Percentiles rank a stretch among this genome's conserved stretches.
Evolutionary conservation across 2,329 filamentous ascomycete genomes (phyloP).

Genomic region (Calcarisporium arbuscula): DNA sequence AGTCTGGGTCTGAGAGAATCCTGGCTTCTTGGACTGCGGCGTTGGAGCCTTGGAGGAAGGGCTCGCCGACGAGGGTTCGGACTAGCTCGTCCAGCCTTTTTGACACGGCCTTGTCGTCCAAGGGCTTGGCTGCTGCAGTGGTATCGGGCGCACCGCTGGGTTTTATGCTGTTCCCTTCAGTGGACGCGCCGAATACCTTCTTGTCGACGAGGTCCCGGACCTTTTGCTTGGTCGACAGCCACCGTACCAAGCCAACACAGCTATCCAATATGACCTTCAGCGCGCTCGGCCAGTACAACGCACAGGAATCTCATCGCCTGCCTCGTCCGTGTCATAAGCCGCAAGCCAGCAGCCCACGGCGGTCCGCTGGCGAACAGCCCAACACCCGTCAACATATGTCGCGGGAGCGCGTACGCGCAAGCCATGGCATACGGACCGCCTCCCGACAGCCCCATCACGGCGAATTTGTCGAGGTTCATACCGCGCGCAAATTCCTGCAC

Average conservation of each 20-base stretch:
- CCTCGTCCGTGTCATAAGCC: slow-evolving; percentile 20
- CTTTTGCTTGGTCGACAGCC: slow-evolving; percentile 8
- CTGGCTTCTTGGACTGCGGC: slow-evolving; percentile 21
- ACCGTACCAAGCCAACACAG: slow-evolving; percentile 1
- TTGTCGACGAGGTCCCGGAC: background rate
- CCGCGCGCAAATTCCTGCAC: slow-evolving; percentile 21
- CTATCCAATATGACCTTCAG: slow-evolving; percentile 12
- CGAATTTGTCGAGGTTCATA: slow-evolving; percentile 19
- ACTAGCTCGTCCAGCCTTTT: background rate
- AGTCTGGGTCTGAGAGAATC: slow-evolving; percentile 20
- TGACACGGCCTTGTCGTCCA: slow-evolving; percentile 3
- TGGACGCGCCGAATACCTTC: too few relatives aligned
- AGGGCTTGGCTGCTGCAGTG: too few relatives aligned
- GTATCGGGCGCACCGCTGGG: too few relatives aligned
- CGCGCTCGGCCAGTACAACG: slow-evolving; percentile 15
- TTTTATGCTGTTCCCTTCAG: too few relatives aligned
- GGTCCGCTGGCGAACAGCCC: slow-evolving; percentile 29
- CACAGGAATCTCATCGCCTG: slow-evolving; percentile 14
- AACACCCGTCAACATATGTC: slow-evolving; percentile 23
- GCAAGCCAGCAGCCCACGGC: slow-evolving; percentile 25
- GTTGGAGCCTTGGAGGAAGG: slow-evolving; percentile 20
- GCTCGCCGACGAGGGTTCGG: slow-evolving; percentile 19
- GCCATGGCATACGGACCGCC: slow-evolving; percentile 31
- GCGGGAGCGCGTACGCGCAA: slow-evolving; percentile 23
- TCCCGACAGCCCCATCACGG: slow-evolving; percentile 27